phyloP scores from a whole-genome alignment of 2,329 filamentous ascomycete species.

The Colletotrichum abscissum region DNA sequence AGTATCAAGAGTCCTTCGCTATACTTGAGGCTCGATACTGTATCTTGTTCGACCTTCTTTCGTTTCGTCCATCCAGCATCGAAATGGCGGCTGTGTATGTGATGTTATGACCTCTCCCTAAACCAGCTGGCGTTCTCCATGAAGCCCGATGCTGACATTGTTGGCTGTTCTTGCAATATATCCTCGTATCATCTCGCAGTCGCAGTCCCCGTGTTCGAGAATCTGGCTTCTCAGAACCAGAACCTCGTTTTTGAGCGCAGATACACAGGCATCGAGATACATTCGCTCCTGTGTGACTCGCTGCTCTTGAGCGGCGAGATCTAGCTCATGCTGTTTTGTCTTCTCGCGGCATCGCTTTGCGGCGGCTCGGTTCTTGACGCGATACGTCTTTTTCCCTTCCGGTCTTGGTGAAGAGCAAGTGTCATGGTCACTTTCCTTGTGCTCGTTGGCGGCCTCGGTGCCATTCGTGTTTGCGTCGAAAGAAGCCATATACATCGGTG shows the following conservation, averaged over 20 bases:
- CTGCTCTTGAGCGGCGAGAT: constrained; percentile 21
- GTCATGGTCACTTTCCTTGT: not conserved
- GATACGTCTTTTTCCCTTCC: constrained; percentile 11
- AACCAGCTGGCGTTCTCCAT: not conserved
- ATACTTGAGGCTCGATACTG: not conserved
- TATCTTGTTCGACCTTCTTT: not conserved
- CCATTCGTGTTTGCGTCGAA: not conserved
- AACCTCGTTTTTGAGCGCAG: constrained; percentile 26
- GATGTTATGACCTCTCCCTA: not conserved
- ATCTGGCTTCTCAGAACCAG: constrained; percentile 26
- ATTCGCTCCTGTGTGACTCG: constrained; percentile 14
- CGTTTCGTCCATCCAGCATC: not conserved
- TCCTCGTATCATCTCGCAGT: constrained; percentile 28
- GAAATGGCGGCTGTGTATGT: not conserved
- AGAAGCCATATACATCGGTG: not conserved
- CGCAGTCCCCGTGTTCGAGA: constrained; percentile 26
- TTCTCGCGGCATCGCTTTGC: constrained; percentile 35
- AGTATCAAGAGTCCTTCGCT: not conserved
- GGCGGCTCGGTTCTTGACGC: constrained; percentile 32
- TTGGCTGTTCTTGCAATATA: constrained; percentile 30
- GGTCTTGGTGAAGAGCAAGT: not conserved
- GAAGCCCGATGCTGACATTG: not conserved
- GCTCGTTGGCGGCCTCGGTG: not conserved
- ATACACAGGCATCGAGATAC: constrained; percentile 26
- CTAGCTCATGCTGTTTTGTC: constrained; percentile 29